Percentiles rank a stretch among this genome's conserved stretches.
These are phyloP conservation scores for Coleophoma eucalyptorum DNA, from an alignment of 2,329 filamentous ascomycete species.

Conservation along the genomic window DNA sequence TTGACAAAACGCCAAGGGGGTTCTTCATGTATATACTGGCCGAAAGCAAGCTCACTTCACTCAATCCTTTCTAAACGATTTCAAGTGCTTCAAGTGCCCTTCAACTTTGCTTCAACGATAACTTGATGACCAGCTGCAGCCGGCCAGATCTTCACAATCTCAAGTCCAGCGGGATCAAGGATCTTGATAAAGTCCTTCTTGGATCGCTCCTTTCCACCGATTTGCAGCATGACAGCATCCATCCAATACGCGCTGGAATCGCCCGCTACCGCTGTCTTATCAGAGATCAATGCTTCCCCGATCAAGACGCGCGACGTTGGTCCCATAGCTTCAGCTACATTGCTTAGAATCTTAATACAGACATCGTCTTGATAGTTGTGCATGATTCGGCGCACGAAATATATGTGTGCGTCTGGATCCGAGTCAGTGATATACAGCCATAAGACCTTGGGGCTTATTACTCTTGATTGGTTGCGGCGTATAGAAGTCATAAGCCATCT, in stretches of 20 bases:
- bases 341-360: constrained; percentile 23
- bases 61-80: background rate
- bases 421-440: too few relatives aligned
- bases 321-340: constrained; percentile 21
- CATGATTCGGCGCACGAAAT: constrained; percentile 26
- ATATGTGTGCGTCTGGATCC: constrained; percentile 22
- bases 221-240: constrained; percentile 26
- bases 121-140: constrained; percentile 11
- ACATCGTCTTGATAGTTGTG: constrained; percentile 30
- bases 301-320: constrained; percentile 28
- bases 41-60: background rate
- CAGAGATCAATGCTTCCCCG: constrained; percentile 31
- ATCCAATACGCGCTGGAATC: constrained; percentile 25
- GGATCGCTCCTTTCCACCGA: constrained; percentile 26
- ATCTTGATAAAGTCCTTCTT: constrained; percentile 26
- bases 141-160: constrained; percentile 28
- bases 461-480: constrained; percentile 20
- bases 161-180: constrained; percentile 27
- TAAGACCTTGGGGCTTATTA: background rate
- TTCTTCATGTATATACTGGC: too few relatives aligned
- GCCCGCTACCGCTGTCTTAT: constrained; percentile 20
- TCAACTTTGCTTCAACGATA: constrained; percentile 15
- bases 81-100: background rate
- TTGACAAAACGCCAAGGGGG: too few relatives aligned
- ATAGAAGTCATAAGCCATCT: constrained; percentile 23